These are phyloP conservation scores for Musa itinerans DNA, from an alignment of 176 grass and related monocot species.

Conservation along the genomic window DNA sequence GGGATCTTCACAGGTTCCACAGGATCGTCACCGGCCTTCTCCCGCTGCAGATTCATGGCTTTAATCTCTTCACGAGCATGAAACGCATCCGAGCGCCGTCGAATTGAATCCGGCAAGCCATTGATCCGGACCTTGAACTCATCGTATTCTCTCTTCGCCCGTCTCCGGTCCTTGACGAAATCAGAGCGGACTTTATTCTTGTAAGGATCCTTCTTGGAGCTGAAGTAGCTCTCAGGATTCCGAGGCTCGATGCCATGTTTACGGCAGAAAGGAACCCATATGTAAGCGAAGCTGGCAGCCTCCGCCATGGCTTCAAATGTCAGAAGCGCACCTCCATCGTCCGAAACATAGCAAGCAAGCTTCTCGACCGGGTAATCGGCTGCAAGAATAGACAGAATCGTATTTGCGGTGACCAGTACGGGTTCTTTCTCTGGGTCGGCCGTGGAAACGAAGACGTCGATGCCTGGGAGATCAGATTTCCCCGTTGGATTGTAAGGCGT, in stretches of 20 bases:
- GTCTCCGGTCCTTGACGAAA: constrained; percentile 88
- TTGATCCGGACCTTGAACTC: constrained; percentile 97
- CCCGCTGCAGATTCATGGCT: constrained; percentile 75
- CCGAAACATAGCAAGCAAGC: constrained; percentile 85
- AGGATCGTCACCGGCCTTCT: constrained; percentile 62
- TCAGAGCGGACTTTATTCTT: constrained; percentile 90
- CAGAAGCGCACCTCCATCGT: constrained; percentile 88
- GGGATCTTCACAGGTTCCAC: constrained; percentile 81
- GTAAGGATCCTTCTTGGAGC: constrained; percentile 68
- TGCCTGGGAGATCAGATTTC: constrained; percentile 80
- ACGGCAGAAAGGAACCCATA: constrained; percentile 96
- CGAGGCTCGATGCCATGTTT: constrained; percentile 91
- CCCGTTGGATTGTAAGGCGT: constrained; percentile 64
- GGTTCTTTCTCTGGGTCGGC: constrained; percentile 94
- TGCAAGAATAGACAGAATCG: constrained; percentile 87
- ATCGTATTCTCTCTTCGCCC: constrained; percentile 87
- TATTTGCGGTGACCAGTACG: constrained; percentile 86
- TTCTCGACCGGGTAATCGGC: constrained; percentile 94
- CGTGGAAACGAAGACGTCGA: constrained; percentile 84
- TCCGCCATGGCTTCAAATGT: constrained; percentile 98
- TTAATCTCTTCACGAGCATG: constrained; percentile 98
- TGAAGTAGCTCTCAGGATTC: constrained; percentile 97
- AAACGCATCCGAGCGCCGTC: constrained; percentile 81
- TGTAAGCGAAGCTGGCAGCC: constrained; percentile 79
- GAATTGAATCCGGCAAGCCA: constrained; percentile 77